A percentile compares a stretch with the other conserved stretches of the same genome.
Conservation (phyloP, 176 grass and related monocot genomes). For the Aegilops umbellulata region DNA sequence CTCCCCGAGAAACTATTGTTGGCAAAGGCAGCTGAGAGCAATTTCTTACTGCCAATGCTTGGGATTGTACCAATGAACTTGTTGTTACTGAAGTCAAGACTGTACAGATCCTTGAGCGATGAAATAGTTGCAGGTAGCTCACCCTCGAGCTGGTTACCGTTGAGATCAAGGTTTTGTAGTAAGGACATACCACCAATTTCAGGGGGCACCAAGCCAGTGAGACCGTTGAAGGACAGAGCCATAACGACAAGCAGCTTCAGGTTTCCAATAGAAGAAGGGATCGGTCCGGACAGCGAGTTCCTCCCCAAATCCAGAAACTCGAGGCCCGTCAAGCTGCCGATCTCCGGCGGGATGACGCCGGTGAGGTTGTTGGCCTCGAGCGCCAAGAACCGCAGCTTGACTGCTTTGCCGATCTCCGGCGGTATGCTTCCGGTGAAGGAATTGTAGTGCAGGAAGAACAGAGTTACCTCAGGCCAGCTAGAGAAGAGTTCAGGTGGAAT, state of each 20-base stretch:
- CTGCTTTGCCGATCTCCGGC: not conserved
- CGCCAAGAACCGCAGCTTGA: constrained; percentile 9
- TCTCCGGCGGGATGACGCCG: constrained; percentile 22
- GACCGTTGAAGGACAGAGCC: constrained; percentile 34
- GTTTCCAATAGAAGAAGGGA: constrained; percentile 6
- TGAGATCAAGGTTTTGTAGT: constrained; percentile 31
- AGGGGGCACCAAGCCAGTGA: constrained; percentile 40
- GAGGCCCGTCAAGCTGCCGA: not conserved
- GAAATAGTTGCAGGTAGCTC: constrained; percentile 39
- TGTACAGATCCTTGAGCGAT: constrained; percentile 3
- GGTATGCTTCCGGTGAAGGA: constrained; percentile 33
- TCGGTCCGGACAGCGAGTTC: constrained; percentile 19
- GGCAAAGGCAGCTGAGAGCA: not conserved
- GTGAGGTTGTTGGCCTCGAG: constrained; percentile 32
- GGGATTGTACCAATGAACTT: constrained; percentile 20
- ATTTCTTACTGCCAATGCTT: constrained; percentile 15
- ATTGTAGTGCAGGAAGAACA: constrained; percentile 31
- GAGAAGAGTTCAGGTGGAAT: constrained; percentile 21
- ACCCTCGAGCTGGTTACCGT: constrained; percentile 42
- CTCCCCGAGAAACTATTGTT: not conserved
- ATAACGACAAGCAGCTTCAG: not conserved
- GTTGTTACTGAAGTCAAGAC: constrained; percentile 10
- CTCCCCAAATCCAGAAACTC: constrained; percentile 30
- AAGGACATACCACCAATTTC: constrained; percentile 36
- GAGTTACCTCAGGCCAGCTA: constrained; percentile 5